A percentile compares a stretch with the other conserved stretches of the same genome.
Conservation (phyloP, 2,329 filamentous ascomycete genomes). For the Cladobotryum mycophilum region DNA sequence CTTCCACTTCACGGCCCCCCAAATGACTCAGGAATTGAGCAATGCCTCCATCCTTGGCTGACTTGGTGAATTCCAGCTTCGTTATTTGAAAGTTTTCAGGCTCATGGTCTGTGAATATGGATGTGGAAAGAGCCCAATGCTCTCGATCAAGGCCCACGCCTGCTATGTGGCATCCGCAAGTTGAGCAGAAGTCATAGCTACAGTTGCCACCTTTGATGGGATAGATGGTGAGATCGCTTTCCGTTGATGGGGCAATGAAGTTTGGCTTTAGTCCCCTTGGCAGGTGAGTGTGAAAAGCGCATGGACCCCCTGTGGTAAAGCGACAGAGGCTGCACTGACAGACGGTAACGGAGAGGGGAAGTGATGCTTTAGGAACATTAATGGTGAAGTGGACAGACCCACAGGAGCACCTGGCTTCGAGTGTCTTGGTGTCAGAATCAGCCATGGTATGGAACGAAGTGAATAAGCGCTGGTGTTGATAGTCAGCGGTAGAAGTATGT, state of each 20-base stretch:
- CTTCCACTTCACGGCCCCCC: slow-evolving; percentile 22
- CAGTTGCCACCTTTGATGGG: slow-evolving; percentile 21
- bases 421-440: slow-evolving; percentile 23
- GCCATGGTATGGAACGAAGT: slow-evolving; percentile 15
- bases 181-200: slow-evolving; percentile 39
- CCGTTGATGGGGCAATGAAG: slow-evolving; percentile 35
- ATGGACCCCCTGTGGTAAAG: slow-evolving; percentile 34
- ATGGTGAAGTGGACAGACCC: slow-evolving; percentile 37
- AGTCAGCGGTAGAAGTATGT: neutral
- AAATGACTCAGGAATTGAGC: slow-evolving; percentile 29
- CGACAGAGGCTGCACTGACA: slow-evolving; percentile 43
- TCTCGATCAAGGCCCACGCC: slow-evolving; percentile 26
- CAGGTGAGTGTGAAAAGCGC: slow-evolving; percentile 35
- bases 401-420: slow-evolving; percentile 42
- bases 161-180: slow-evolving; percentile 41
- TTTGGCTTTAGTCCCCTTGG: slow-evolving; percentile 28
- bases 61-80: slow-evolving; percentile 31
- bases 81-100: slow-evolving; percentile 29
- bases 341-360: slow-evolving; percentile 37
- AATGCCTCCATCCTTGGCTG: slow-evolving; percentile 31
- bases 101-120: slow-evolving; percentile 34
- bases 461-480: neutral
- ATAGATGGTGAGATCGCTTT: slow-evolving; percentile 32
- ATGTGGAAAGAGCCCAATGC: slow-evolving; percentile 34
- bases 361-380: slow-evolving; percentile 29